These are phyloP conservation scores for Pterocarpus macrocarpus DNA, from an alignment of 306 rosid genomes.

Conservation along the genomic window DNA sequence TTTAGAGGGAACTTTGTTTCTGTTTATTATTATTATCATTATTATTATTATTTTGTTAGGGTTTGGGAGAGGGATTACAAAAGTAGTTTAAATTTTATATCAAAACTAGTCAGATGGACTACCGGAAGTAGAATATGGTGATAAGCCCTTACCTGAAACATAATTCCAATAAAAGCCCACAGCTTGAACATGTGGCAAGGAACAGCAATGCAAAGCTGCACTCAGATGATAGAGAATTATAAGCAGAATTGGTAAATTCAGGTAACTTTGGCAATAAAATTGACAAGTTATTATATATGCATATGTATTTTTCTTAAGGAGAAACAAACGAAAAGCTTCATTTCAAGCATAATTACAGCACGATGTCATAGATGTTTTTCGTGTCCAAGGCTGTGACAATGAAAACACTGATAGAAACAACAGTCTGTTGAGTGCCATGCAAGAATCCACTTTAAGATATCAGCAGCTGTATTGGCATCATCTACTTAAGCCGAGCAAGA, in stretches of 20 bases:
- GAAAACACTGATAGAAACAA: not conserved
- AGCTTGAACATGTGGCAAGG: conserved; percentile 95
- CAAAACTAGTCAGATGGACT: not conserved
- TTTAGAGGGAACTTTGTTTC: not conserved
- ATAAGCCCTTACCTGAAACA: conserved; percentile 76
- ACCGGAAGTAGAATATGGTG: conserved; percentile 1
- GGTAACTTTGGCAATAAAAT: not conserved
- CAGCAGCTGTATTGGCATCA: conserved; percentile 11
- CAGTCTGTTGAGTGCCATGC: not conserved
- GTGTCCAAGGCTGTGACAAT: not conserved
- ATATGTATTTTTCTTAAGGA: not conserved
- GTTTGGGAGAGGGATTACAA: not conserved
- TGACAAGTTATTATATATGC: not conserved
- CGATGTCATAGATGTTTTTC: not conserved
- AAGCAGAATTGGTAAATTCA: conserved; percentile 29
- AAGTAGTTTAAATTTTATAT: not conserved
- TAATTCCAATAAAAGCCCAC: conserved; percentile 94
- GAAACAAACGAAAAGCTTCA: conserved; percentile 25
- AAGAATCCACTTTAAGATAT: conserved; percentile 40
- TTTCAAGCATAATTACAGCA: conserved; percentile 7
- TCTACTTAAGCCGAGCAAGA: conserved; percentile 14
- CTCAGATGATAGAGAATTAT: conserved; percentile 34
- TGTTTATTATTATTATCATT: too few species aligned
- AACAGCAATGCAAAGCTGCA: conserved; percentile 94
- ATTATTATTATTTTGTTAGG: not conserved